Evolutionary conservation across 2,329 filamentous ascomycete genomes (phyloP).

Genomic region (Pyricularia sp.): DNA sequence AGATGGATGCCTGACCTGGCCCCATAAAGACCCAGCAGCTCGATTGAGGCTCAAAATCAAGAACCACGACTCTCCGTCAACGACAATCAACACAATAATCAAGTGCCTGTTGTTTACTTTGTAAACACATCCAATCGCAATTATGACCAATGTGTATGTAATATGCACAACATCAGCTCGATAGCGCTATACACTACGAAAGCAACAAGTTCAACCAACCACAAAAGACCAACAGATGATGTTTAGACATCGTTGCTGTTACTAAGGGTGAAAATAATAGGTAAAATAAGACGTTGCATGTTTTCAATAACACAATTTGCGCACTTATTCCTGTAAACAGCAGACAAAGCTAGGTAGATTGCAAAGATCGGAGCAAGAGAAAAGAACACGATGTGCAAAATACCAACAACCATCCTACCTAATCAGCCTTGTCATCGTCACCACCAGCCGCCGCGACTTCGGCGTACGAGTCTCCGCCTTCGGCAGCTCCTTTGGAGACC

Average conservation of each 20-base stretch:
- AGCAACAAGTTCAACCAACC: neutral
- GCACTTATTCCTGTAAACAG: too few relatives aligned
- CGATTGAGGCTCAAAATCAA: neutral
- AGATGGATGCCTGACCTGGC: neutral
- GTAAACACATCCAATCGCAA: too few relatives aligned
- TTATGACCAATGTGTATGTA: neutral
- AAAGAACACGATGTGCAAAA: neutral
- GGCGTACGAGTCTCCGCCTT: constrained; percentile 6
- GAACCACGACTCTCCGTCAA: neutral
- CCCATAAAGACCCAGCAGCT: neutral
- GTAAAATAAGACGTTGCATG: too few relatives aligned
- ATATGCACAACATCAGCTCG: neutral
- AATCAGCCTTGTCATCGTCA: constrained; percentile 12
- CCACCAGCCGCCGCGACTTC: constrained; percentile 8
- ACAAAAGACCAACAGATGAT: too few relatives aligned
- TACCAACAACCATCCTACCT: neutral
- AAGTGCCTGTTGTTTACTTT: neutral
- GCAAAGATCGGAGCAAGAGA: neutral
- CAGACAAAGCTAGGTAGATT: neutral
- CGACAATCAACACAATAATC: neutral
- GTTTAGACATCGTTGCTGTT: too few relatives aligned
- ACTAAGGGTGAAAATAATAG: too few relatives aligned
- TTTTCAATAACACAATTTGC: too few relatives aligned
- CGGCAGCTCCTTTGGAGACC: constrained; percentile 7
- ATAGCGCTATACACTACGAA: neutral